Conservation (phyloP, 768 basidiomycete genomes). For the Panus rudis region DNA sequence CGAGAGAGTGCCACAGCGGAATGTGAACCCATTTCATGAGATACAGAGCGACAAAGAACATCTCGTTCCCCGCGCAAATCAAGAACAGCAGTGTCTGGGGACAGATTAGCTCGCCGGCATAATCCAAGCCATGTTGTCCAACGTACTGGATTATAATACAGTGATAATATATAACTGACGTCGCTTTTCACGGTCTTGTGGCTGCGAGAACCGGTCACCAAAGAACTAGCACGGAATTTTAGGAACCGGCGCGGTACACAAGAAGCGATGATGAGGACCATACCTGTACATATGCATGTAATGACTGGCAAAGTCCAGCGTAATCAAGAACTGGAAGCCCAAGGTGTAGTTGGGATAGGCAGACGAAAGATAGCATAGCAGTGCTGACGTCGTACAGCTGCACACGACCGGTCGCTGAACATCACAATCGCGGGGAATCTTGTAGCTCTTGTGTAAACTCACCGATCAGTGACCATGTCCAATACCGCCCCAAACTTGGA, state of each 20-base stretch:
- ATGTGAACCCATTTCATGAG: slow-evolving; percentile 78
- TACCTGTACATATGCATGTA: slow-evolving; percentile 99
- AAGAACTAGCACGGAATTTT: slow-evolving; percentile 56
- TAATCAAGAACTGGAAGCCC: slow-evolving; percentile 90
- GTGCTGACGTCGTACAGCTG: slow-evolving; percentile 93
- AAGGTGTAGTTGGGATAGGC: slow-evolving; percentile 84
- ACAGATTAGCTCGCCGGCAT: neutral
- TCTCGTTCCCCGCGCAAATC: slow-evolving; percentile 91
- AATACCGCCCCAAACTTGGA: slow-evolving; percentile 96
- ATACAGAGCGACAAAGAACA: slow-evolving; percentile 94
- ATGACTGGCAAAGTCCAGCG: slow-evolving; percentile 95
- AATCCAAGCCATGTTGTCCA: neutral
- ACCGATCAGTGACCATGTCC: slow-evolving; percentile 99
- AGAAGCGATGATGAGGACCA: slow-evolving; percentile 13
- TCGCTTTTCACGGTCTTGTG: slow-evolving; percentile 92
- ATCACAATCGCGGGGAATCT: too few species aligned
- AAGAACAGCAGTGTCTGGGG: slow-evolving; percentile 77
- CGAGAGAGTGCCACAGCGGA: slow-evolving; percentile 49
- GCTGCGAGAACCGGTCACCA: slow-evolving; percentile 88
- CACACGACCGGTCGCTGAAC: too few species aligned
- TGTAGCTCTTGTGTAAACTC: too few species aligned
- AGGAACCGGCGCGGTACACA: slow-evolving; percentile 8
- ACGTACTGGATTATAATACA: slow-evolving; percentile 90
- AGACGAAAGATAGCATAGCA: slow-evolving; percentile 88
- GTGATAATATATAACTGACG: slow-evolving; percentile 85